Evolutionary conservation across 495 filamentous ascomycete genomes (phyloP).

Genomic region (Penicillium desertorum): DNA sequence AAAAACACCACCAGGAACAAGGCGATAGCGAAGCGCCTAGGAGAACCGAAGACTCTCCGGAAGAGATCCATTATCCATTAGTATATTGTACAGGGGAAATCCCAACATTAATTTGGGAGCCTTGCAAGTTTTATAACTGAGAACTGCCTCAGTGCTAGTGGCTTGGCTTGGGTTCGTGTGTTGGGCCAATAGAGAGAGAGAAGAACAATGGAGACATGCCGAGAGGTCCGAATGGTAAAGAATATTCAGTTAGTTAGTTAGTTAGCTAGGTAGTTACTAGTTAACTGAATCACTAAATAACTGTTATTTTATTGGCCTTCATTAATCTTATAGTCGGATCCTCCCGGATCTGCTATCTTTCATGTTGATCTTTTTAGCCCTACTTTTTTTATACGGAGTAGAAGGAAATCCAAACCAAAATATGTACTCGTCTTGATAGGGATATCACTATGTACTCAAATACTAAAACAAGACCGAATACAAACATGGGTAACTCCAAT

Average conservation of each 20-base stretch:
- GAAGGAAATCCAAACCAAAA: not conserved
- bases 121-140: not conserved
- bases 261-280: too few species aligned
- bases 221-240: too few species aligned
- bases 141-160: not conserved
- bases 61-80: too few species aligned
- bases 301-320: too few species aligned
- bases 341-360: not conserved
- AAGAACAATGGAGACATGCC: not conserved
- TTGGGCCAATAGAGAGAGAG: not conserved
- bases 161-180: not conserved
- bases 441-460: constrained; percentile 13
- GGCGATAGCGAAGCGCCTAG: constrained; percentile 5
- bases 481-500: not conserved
- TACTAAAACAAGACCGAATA: not conserved
- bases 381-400: not conserved
- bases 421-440: constrained; percentile 1
- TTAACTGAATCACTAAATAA: too few species aligned
- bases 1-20: not conserved
- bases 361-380: not conserved
- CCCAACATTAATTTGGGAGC: not conserved
- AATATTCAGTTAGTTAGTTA: too few species aligned
- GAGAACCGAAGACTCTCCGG: not conserved
- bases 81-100: too few species aligned
- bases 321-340: not conserved